Evolutionary conservation across 2,329 filamentous ascomycete genomes (phyloP).

Genomic region (Leptographium procerum): DNA sequence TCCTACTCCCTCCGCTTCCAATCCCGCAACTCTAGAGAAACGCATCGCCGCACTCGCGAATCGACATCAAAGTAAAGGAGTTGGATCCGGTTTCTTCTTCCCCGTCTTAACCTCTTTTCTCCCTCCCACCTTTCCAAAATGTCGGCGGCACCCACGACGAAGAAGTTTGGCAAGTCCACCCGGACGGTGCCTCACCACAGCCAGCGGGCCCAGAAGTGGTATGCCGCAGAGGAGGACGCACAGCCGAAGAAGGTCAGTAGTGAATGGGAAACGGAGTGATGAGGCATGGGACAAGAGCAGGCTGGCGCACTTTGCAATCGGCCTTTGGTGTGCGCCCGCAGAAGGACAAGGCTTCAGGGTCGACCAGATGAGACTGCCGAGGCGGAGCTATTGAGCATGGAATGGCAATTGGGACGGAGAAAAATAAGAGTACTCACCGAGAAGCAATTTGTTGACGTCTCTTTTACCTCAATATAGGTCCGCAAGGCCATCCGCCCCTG

Average conservation of each 20-base stretch:
- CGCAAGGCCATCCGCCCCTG: conserved; percentile 88
- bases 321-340: neutral
- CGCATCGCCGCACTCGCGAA: conserved; percentile 8
- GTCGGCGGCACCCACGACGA: conserved; percentile 62
- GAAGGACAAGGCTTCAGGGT: neutral
- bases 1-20: neutral
- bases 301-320: neutral
- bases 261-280: neutral
- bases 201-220: conserved; percentile 98
- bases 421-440: too few relatives aligned
- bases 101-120: conserved; percentile 6
- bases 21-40: conserved; percentile 3
- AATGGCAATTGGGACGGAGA: neutral
- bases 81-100: conserved; percentile 3
- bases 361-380: neutral
- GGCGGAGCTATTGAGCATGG: neutral
- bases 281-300: neutral
- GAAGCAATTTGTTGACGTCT: conserved; percentile 18
- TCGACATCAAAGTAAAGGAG: conserved; percentile 6
- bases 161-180: conserved; percentile 90
- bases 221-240: conserved; percentile 85
- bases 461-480: conserved; percentile 47
- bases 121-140: conserved; percentile 35
- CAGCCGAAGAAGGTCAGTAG: conserved; percentile 86
- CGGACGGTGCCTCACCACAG: conserved; percentile 75